phyloP scores from a whole-genome alignment of 2,329 filamentous ascomycete genomes.

The Myriosclerotinia scirpicola region DNA sequence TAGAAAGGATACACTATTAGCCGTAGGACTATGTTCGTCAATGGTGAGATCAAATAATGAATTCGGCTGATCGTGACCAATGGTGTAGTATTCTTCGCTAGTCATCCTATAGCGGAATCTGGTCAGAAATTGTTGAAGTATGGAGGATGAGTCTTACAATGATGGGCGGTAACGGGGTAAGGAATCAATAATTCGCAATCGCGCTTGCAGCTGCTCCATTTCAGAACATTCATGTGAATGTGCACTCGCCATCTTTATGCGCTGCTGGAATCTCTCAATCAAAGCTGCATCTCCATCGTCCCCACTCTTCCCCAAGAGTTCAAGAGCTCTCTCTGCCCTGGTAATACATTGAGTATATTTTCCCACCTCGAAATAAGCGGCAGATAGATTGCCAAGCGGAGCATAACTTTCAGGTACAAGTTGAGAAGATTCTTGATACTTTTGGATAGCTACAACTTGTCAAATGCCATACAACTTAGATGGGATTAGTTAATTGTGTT shows the following conservation, averaged over 20 bases:
- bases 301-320: constrained; percentile 2
- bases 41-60: constrained; percentile 6
- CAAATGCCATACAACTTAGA: background rate
- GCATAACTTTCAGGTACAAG: constrained; percentile 38
- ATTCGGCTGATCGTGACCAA: constrained; percentile 20
- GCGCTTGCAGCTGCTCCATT: constrained; percentile 2
- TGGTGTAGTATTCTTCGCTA: background rate
- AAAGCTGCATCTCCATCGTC: background rate
- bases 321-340: constrained; percentile 14
- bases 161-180: background rate
- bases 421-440: constrained; percentile 9
- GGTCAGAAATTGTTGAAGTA: background rate
- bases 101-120: background rate
- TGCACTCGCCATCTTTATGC: constrained; percentile 19
- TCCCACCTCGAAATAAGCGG: constrained; percentile 20
- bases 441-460: background rate
- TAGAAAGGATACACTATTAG: constrained; percentile 24
- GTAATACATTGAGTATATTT: constrained; percentile 19
- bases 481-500: background rate
- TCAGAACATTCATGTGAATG: background rate
- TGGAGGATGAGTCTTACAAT: background rate
- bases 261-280: constrained; percentile 7
- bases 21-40: background rate
- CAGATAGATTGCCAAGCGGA: constrained; percentile 25
- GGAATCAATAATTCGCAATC: background rate